Conservation (phyloP, 805 yeast genomes). For the Lipomyces mesembrius region DNA sequence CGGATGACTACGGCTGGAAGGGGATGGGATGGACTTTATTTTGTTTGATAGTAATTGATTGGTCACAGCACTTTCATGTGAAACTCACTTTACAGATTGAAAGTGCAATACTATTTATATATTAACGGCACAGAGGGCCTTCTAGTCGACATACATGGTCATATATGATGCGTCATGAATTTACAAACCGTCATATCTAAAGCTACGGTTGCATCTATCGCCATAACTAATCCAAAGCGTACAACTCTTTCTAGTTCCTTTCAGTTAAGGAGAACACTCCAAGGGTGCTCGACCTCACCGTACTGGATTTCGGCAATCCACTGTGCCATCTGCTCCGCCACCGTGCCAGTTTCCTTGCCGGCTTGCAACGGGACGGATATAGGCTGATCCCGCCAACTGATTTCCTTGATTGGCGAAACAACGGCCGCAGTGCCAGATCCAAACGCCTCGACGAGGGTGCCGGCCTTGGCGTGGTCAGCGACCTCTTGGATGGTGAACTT, state of each 20-base stretch:
- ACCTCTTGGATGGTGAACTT: slow-evolving; percentile 81
- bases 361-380: slow-evolving; percentile 78
- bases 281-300: slow-evolving; percentile 68
- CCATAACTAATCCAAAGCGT: slow-evolving; percentile 71
- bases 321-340: slow-evolving; percentile 74
- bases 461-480: slow-evolving; percentile 72
- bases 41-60: neutral
- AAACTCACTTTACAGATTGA: neutral
- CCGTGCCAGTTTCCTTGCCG: slow-evolving; percentile 77
- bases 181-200: neutral
- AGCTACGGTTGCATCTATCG: neutral
- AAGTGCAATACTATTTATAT: neutral
- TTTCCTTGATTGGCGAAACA: slow-evolving; percentile 88
- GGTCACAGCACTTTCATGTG: neutral
- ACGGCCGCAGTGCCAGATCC: slow-evolving; percentile 98
- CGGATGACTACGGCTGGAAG: neutral
- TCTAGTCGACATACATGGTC: neutral
- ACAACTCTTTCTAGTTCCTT: neutral
- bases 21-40: neutral
- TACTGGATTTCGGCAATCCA: slow-evolving; percentile 93
- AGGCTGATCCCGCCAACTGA: slow-evolving; percentile 75
- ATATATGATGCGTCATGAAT: slow-evolving; percentile 5
- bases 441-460: slow-evolving; percentile 89
- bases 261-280: slow-evolving; percentile 33
- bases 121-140: neutral